Base-by-base conservation (phyloP, 495 filamentous ascomycete genomes). In the Hypomontagnella submonticulosa region DNA sequence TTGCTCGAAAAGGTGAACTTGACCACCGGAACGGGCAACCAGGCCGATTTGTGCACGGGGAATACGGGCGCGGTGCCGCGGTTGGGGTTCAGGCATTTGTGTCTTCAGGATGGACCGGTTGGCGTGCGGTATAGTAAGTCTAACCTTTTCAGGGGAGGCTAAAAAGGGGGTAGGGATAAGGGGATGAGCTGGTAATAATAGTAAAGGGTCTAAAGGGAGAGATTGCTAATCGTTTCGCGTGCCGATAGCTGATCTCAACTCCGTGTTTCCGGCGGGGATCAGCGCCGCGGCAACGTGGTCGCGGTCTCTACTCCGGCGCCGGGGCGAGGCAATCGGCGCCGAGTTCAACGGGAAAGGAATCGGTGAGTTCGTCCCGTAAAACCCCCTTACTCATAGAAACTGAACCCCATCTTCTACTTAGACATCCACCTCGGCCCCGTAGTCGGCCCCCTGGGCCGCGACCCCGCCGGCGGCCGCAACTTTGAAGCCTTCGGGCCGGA, bases 1-100 rank as follows among this genome's bases (percentile, higher is more conserved):
- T 74, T 97, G 57, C 75, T 88, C 9, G 93, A 96, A 73, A 97
- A 97, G 75, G 91, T 73, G 12, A 92, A 92, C 57, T 70, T 92
- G 58, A 91, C 88, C 4, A 91, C 89, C 3, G 91, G 91, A 62
- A 82, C 85, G 43, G 90, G 90, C 61, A 94, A 92, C 89, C 73
- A 87, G 71, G 79, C 83, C 6, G 88, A 89, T 58, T 74, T 81
- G 61, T 96, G 92, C 72, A 89, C 95, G 9, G 92, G 92, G 36
- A 87, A 92, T 57, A 87, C 84, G 18, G 88, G 87, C 2, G 75
- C 83, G 13, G 76, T 85, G 15, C 74, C 75, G 1, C 57, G 81
- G 34, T 56, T 84, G 4, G 72, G 72, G 12, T 84, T 85, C 53
- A 49, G 73, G n/a, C 78, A 76, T 16, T 63, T 85, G 13, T 85